Base-by-base conservation (phyloP, 768 basidiomycete genomes). In the Auriscalpium orientale region DNA sequence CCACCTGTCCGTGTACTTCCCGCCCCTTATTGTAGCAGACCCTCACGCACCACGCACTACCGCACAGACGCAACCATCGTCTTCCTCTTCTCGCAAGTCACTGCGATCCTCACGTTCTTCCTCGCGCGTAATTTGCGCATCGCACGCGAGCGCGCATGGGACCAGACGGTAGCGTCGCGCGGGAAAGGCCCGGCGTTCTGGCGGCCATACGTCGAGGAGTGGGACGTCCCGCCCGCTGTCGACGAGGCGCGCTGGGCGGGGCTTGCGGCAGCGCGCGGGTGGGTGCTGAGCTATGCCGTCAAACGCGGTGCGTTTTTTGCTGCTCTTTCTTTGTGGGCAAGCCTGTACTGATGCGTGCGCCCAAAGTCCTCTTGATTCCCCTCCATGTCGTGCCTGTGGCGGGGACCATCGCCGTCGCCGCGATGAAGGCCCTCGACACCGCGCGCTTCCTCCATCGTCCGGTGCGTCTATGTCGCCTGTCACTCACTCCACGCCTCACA, bases 131-230 rank as follows among this genome's bases (percentile, higher is more conserved):
- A 95, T 69, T 83, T 95, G 48, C 80, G 83, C 28, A 79, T 93
- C 46, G 90, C 92, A 0, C 80, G 86, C 2, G 81, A 82, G 53
- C 79, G 87, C 11, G 91, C 82, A 11, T 91, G 84, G 81, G 84
- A 81, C 18, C 86, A 94, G 66, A 95, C 92, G 0, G 83, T 95
- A 33, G 72, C 78, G 7, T 95, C 91, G 5, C 81, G 93, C 1
- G 86, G 86, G 12, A 95, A 95, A 62, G 83, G 85, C 0, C 72
- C 78, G 0, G 83, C 88, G 9, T 95, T 95, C 72, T 98, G 91
- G 91, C 75, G 78, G 56, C 81, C 83, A 0, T 91, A 91, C 58
- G 81, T 88, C 0, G 87, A 94, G 65, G 91, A 92, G 68, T 89
- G 87, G 87, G 77, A 83, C 22, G 65, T 71, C 2, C 87, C 88